Evolutionary conservation across 306 rosid species (phyloP), one percentile per base, ranked within the genome.

Genomic region (Rubus idaeus): DNA sequence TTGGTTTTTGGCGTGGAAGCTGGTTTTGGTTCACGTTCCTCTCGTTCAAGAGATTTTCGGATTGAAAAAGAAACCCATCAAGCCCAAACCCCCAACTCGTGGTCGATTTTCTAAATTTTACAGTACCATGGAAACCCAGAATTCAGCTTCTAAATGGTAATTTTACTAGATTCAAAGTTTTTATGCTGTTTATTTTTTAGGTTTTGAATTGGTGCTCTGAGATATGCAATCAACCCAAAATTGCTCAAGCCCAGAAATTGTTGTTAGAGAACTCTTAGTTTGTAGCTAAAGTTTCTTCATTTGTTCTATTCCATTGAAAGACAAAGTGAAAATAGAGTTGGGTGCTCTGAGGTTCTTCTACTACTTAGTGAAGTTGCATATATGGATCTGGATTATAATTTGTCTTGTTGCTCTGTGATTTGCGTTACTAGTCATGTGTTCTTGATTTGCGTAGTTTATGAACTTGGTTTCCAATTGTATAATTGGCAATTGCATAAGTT

Each of bases 1-100:
- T 72, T 94, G 98, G 97, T 89, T 80, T 35, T 64, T 90, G 87
- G 97, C 92, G 58, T 95, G 98, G 98, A 95, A 95, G 81, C 57
- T 95, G 17, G 97, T 92, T 17, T 84, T 90, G 51, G 96, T 92
- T 80, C 97, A 92, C 30, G 97, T 95, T 51, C 97, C 97, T 66
- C 70, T 95, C 73, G 97, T 95, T 50, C 98, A 95, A 78, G 97
- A 95, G 83, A 75, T 92, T 74, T 92, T 88, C 44, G 92, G 97
- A 63, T 82, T 90, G 35, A 86, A 73, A 45, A 95, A 90, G 86
- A 95, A 95, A 81, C 71, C 90, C 20, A 12, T 21, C 4, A 75
- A 74, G 45, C 83, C 85, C 5, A 95, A 92, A 40, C 98, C 97
- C 1, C 86, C 77, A 53, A 86, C 84, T 74, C 83, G 97, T 10